Percentiles rank a stretch among this genome's conserved stretches.
Evolutionary conservation across 1,139 yeast species (phyloP).

Genomic region (Arxiozyma bovina): DNA sequence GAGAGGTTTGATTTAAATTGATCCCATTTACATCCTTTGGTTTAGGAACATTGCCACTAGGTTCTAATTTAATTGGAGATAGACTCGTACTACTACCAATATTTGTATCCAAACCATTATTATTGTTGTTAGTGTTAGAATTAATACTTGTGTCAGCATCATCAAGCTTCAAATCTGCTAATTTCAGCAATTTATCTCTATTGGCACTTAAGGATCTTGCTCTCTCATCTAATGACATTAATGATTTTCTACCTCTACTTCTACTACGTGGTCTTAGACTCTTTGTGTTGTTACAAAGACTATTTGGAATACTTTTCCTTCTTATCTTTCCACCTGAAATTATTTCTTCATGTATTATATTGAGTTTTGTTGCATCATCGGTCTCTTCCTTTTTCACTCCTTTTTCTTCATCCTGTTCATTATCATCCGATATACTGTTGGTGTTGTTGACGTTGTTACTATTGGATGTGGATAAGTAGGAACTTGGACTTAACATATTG

Average conservation of each 20-base stretch:
- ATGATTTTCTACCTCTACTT: conserved; percentile 8
- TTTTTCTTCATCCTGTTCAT: conserved; percentile 2
- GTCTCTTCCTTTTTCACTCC: no score
- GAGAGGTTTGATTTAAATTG: not conserved
- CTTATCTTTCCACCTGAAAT: conserved; percentile 23
- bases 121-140: not conserved
- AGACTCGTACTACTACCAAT: not conserved
- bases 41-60: not conserved
- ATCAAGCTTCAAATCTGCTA: conserved; percentile 35
- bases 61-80: not conserved
- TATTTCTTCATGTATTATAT: conserved; percentile 19
- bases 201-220: conserved; percentile 33
- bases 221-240: conserved; percentile 26
- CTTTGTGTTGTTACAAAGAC: not conserved
- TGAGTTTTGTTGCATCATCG: not conserved
- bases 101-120: not conserved
- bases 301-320: conserved; percentile 11
- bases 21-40: not conserved
- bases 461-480: not conserved
- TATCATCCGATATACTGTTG: conserved; percentile 1
- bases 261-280: conserved; percentile 4
- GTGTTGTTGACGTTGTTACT: not conserved
- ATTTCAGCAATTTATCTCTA: conserved; percentile 54
- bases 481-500: conserved; percentile 1
- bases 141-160: not conserved